phyloP scores from a whole-genome alignment of 23 red algal genomes.

The Cyanidioschyzon merolae region DNA sequence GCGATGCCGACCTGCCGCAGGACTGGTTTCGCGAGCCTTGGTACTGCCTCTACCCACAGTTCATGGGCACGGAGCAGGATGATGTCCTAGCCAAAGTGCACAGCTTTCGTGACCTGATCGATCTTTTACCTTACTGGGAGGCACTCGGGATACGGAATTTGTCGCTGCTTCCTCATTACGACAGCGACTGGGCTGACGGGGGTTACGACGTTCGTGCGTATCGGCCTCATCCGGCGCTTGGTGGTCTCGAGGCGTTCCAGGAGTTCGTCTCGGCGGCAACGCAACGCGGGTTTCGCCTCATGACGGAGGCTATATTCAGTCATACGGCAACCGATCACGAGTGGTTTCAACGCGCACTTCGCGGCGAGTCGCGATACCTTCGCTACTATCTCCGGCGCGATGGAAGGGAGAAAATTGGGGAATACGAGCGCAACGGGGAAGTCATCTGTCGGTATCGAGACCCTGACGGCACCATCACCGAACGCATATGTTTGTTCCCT shows the following conservation, averaged over 20 bases:
- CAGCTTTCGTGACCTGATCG: constrained; percentile 41
- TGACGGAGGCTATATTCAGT: constrained; percentile 72
- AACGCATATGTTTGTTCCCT: constrained; percentile 66
- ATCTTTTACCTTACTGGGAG: constrained; percentile 52
- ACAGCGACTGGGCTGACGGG: constrained; percentile 57
- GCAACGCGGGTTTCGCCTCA: constrained; percentile 45
- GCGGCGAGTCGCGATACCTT: constrained; percentile 37
- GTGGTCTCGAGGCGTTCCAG: constrained; percentile 44
- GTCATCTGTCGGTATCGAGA: constrained; percentile 89
- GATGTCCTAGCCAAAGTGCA: constrained; percentile 7
- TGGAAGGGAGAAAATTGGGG: constrained; percentile 81
- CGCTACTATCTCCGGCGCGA: constrained; percentile 75
- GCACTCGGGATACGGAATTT: constrained; percentile 71
- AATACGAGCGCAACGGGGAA: constrained; percentile 63
- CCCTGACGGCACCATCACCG: constrained; percentile 59
- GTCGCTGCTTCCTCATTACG: constrained; percentile 82
- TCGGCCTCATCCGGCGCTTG: constrained; percentile 35
- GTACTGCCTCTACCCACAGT: constrained; percentile 78
- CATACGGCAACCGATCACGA: constrained; percentile 68
- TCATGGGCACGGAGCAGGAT: constrained; percentile 30
- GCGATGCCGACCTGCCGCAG: constrained; percentile 36
- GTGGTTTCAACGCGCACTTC: constrained; percentile 72
- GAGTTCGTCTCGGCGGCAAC: constrained; percentile 57
- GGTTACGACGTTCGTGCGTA: constrained; percentile 70
- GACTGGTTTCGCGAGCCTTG: constrained; percentile 91